Evolutionary conservation across 139 green algal species (phyloP).

Genomic region (Spirogloea muscicola): DNA sequence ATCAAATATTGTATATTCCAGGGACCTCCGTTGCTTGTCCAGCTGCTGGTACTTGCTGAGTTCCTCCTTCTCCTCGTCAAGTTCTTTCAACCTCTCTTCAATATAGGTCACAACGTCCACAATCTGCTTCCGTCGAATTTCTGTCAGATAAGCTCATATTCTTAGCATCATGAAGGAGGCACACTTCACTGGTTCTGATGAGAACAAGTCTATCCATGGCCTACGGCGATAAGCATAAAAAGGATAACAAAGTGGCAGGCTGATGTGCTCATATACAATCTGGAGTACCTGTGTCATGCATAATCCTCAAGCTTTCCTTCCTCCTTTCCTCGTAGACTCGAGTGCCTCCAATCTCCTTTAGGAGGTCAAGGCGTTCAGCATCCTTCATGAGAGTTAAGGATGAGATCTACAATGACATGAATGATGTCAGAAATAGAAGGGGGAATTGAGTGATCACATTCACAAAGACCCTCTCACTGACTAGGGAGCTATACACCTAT

Average conservation of each 20-base stretch:
- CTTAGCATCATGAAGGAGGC: no score
- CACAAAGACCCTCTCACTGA: no score
- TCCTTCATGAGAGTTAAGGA: constrained; percentile 83
- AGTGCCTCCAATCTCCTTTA: constrained; percentile 98
- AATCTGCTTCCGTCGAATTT: constrained; percentile 67
- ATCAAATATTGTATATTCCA: constrained; percentile 93
- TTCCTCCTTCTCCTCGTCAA: constrained; percentile 72
- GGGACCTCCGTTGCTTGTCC: constrained; percentile 70
- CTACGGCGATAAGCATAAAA: no score
- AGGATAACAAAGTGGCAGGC: no score
- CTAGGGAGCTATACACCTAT: no score
- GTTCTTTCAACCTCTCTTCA: constrained; percentile 53
- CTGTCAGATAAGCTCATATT: no score
- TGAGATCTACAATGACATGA: constrained; percentile 56
- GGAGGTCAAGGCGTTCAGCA: constrained; percentile 83
- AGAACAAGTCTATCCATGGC: no score
- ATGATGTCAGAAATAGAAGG: no score
- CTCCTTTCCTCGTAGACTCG: constrained; percentile 88
- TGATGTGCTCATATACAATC: no score
- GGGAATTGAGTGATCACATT: no score
- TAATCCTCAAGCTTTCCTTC: constrained; percentile 76
- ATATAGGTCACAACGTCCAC: constrained; percentile 68
- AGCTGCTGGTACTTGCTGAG: constrained; percentile 78
- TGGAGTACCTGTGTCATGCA: constrained; percentile 74
- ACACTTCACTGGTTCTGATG: no score